Conservation (phyloP, 1,139 yeast species). For the Saccharomycopsis hybrid region DNA sequence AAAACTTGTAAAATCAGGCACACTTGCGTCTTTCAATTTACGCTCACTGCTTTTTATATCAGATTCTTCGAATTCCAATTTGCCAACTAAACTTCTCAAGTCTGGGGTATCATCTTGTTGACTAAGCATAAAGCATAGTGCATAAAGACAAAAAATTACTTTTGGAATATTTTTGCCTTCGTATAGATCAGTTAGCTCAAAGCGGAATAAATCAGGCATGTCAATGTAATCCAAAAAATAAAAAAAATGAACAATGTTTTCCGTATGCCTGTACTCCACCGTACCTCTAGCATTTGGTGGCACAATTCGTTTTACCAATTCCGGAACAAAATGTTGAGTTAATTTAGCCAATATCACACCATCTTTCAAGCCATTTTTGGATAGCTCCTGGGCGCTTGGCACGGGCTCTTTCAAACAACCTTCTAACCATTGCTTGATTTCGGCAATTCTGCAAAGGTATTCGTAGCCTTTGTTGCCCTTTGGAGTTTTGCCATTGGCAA, state of each 20-base stretch:
- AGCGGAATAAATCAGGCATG: conserved; percentile 81
- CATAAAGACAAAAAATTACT: conserved; percentile 90
- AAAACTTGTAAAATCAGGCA: conserved; percentile 16
- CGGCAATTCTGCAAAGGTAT: conserved; percentile 81
- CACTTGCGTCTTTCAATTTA: conserved; percentile 16
- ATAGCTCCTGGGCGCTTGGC: conserved; percentile 47
- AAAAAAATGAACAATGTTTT: conserved; percentile 83
- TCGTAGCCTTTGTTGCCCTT: conserved; percentile 49
- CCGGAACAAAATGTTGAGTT: conserved; percentile 67
- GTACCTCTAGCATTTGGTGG: conserved; percentile 44
- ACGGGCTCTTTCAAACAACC: conserved; percentile 44
- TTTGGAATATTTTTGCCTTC: conserved; percentile 91
- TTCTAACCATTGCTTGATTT: conserved; percentile 77
- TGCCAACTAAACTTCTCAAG: conserved; percentile 59
- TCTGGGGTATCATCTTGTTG: conserved; percentile 50
- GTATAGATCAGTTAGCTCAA: conserved; percentile 87
- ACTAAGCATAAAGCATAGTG: conserved; percentile 68
- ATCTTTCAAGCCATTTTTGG: conserved; percentile 60
- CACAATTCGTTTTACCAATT: conserved; percentile 47
- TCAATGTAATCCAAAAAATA: conserved; percentile 61
- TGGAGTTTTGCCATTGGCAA: conserved; percentile 12
- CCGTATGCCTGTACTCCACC: conserved; percentile 84
- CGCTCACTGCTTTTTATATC: conserved; percentile 44
- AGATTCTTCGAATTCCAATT: conserved; percentile 53
- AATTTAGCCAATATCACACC: conserved; percentile 84